phyloP scores from a whole-genome alignment of 352 stramenopile genomes.

The Phytopythium ostracodes region DNA sequence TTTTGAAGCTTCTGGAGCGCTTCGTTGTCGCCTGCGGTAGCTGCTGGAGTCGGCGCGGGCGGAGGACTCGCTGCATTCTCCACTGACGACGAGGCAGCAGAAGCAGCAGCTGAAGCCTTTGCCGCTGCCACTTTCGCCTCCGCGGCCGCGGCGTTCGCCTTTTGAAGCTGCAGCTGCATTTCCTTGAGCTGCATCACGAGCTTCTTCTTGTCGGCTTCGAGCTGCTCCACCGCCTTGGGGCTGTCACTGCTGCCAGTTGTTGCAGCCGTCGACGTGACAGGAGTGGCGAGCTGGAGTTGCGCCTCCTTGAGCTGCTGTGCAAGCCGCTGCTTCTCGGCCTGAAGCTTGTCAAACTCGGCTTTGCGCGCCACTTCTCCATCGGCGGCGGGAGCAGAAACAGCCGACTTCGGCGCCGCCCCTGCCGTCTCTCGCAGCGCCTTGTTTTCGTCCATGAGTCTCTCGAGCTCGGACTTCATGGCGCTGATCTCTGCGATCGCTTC shows the following conservation, averaged over 20 bases:
- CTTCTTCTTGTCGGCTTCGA: conserved; percentile 54
- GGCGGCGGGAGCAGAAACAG: background rate
- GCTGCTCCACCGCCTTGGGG: conserved; percentile 2
- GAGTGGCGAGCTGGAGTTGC: conserved; percentile 43
- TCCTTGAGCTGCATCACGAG: conserved; percentile 61
- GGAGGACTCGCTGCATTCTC: background rate
- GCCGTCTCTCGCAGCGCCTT: conserved; percentile 36
- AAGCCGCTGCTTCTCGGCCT: conserved; percentile 51
- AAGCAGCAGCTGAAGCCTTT: background rate
- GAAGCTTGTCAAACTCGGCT: conserved; percentile 40
- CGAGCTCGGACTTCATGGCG: conserved; percentile 71
- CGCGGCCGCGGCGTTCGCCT: conserved; percentile 11
- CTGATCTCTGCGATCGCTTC: conserved; percentile 57
- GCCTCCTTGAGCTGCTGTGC: conserved; percentile 57
- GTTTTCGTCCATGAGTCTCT: conserved; percentile 69
- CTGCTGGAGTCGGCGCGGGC: background rate
- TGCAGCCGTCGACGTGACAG: background rate
- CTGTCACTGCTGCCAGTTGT: background rate
- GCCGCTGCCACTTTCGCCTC: conserved; percentile 5
- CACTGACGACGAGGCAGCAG: background rate
- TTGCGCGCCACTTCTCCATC: conserved; percentile 22
- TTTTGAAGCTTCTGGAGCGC: conserved; percentile 46
- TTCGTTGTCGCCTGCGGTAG: conserved; percentile 20
- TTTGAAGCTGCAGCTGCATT: conserved; percentile 46
- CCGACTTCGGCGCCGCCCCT: conserved; percentile 10